Evolutionary conservation across 176 grass and related monocot genomes (phyloP).

Genomic region (Carex pumila): DNA sequence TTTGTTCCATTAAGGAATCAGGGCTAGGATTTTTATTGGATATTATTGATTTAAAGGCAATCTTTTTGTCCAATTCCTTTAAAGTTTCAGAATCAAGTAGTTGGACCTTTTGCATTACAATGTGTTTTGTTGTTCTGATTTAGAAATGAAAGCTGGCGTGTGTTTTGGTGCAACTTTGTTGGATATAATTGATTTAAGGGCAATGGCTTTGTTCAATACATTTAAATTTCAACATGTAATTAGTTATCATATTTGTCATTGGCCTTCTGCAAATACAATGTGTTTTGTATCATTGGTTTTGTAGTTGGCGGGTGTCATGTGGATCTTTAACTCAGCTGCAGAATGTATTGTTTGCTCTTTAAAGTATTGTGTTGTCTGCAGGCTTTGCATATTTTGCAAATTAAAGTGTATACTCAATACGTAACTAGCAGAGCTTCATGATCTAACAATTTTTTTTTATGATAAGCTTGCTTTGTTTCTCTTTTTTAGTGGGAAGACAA

Average conservation of each 20-base stretch:
- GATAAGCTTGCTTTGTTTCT: slow-evolving; percentile 7
- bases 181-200: not conserved
- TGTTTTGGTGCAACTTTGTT: not conserved
- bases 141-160: not conserved
- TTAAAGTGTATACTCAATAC: not conserved
- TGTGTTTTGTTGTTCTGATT: not conserved
- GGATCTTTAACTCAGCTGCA: not conserved
- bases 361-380: not conserved
- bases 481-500: slow-evolving; percentile 81
- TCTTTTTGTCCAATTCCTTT: not conserved
- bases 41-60: not conserved
- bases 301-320: not conserved
- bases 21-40: not conserved
- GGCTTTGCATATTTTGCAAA: not conserved
- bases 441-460: not conserved
- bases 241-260: not conserved
- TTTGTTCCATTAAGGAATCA: not conserved
- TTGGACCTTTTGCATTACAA: not conserved
- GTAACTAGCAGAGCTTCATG: not conserved
- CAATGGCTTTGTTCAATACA: not conserved
- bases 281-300: not conserved
- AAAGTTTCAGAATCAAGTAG: not conserved
- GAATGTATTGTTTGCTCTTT: not conserved
- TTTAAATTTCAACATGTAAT: not conserved
- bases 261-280: not conserved